These are phyloP conservation scores for Dujonia santamariae DNA, from an alignment of 1,139 yeast species.

Conservation along the genomic window DNA sequence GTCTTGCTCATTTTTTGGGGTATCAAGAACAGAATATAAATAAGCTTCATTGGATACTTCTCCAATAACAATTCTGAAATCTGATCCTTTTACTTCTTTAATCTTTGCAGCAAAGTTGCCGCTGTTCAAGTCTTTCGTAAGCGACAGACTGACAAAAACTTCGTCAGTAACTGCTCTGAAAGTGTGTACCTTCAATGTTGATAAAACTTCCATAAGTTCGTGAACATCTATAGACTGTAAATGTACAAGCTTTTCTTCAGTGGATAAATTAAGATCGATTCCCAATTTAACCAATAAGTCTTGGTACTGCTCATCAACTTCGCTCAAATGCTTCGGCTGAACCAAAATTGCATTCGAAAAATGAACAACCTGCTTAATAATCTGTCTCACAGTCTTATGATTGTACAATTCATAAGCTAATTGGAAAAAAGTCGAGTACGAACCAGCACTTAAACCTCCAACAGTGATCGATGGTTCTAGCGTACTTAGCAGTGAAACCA, in stretches of 20 bases:
- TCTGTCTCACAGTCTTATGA: constrained; percentile 23
- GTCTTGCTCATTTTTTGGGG: constrained; percentile 22
- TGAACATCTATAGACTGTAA: constrained; percentile 17
- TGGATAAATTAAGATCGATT: constrained; percentile 7
- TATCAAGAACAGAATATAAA: constrained; percentile 27
- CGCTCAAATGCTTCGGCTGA: constrained; percentile 32
- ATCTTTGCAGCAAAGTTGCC: constrained; percentile 29
- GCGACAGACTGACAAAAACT: constrained; percentile 22
- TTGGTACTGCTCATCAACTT: constrained; percentile 31
- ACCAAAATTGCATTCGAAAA: constrained; percentile 29
- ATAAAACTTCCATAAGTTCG: constrained; percentile 22
- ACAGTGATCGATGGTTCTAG: constrained; percentile 67
- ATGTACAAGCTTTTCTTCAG: constrained; percentile 15
- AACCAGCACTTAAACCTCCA: constrained; percentile 17
- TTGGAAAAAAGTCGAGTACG: constrained; percentile 32
- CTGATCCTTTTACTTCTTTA: constrained; percentile 11
- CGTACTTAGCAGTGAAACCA: constrained; percentile 92
- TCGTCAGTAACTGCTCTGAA: constrained; percentile 39
- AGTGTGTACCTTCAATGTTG: constrained; percentile 26
- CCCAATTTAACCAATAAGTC: constrained; percentile 20
- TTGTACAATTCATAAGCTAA: constrained; percentile 33
- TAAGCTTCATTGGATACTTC: constrained; percentile 35
- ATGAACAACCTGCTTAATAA: constrained; percentile 31
- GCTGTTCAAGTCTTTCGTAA: constrained; percentile 24
- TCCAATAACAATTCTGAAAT: constrained; percentile 26